Percentiles rank a stretch among this genome's conserved stretches.
Evolutionary conservation across 2,329 filamentous ascomycete species (phyloP).

Genomic region (Torrubiellomyces zombiae): DNA sequence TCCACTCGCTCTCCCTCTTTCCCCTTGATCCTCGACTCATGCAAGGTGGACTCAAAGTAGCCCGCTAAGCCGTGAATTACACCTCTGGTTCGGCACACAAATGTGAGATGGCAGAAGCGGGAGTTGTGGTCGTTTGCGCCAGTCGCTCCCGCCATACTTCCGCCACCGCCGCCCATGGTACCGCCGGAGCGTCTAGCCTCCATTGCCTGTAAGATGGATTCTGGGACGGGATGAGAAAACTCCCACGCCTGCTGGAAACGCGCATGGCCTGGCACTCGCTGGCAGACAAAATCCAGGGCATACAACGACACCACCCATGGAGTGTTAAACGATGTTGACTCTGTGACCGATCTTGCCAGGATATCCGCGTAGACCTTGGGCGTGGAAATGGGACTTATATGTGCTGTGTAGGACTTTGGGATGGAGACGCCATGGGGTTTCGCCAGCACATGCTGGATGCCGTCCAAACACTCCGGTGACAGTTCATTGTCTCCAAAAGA

Average conservation of each 20-base stretch:
- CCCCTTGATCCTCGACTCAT: constrained; percentile 33
- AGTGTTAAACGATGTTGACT: constrained; percentile 65
- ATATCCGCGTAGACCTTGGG: constrained; percentile 78
- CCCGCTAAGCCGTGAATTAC: constrained; percentile 82
- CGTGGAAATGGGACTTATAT: constrained; percentile 79
- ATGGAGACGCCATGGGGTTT: constrained; percentile 78
- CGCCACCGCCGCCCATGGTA: constrained; percentile 48
- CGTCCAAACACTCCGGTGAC: constrained; percentile 89
- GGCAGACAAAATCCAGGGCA: constrained; percentile 72
- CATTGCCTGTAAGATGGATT: constrained; percentile 35
- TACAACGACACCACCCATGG: constrained; percentile 92
- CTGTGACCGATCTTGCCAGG: constrained; percentile 38
- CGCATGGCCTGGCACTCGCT: constrained; percentile 36
- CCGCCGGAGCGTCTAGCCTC: constrained; percentile 45
- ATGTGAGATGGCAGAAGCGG: constrained; percentile 61
- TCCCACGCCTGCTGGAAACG: constrained; percentile 67
- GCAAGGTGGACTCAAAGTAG: constrained; percentile 95
- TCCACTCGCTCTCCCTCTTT: constrained; percentile 44
- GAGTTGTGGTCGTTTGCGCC: constrained; percentile 86
- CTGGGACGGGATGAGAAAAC: constrained; percentile 59
- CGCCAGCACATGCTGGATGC: constrained; percentile 77
- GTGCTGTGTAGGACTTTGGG: constrained; percentile 81
- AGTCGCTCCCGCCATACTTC: constrained; percentile 57
- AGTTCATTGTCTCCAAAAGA: constrained; percentile 97
- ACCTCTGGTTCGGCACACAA: constrained; percentile 62